These are phyloP conservation scores for Diospyros kaki DNA, from an alignment of 148 eudicot genomes.

Conservation along the genomic window DNA sequence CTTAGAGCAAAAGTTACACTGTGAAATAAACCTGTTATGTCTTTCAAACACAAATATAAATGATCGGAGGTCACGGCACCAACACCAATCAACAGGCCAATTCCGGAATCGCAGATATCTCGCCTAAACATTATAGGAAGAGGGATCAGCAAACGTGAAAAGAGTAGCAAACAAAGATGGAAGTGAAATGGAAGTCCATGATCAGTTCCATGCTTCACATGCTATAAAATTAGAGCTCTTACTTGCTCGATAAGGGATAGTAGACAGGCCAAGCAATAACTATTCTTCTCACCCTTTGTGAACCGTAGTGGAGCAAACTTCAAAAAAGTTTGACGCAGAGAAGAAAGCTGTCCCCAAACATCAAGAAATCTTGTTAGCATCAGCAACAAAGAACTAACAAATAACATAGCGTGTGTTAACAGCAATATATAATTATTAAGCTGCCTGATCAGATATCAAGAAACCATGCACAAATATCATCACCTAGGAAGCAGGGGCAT, in stretches of 20 bases:
- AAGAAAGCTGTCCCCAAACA: conserved; percentile 51
- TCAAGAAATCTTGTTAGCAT: neutral
- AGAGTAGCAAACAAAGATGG: neutral
- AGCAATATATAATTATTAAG: no score
- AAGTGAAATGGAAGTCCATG: conserved; percentile 6
- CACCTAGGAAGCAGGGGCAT: no score
- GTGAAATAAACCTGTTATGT: conserved; percentile 71
- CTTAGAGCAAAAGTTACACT: neutral
- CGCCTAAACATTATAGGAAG: conserved; percentile 41
- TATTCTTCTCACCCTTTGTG: conserved; percentile 56
- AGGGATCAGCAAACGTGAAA: conserved; percentile 11
- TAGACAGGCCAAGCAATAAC: conserved; percentile 88
- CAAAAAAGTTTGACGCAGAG: conserved; percentile 53
- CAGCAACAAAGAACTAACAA: no score
- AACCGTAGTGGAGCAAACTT: conserved; percentile 55
- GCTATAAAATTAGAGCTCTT: conserved; percentile 8
- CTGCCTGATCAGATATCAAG: no score
- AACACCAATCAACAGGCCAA: conserved; percentile 99
- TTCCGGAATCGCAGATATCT: conserved; percentile 62
- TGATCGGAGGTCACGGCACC: conserved; percentile 97
- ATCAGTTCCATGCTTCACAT: neutral
- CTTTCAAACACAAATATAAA: conserved; percentile 86
- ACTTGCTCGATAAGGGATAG: conserved; percentile 95
- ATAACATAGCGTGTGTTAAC: neutral
- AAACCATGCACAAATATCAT: no score